phyloP scores from a whole-genome alignment of 257 asterid species.

The Scutellaria baicalensis region DNA sequence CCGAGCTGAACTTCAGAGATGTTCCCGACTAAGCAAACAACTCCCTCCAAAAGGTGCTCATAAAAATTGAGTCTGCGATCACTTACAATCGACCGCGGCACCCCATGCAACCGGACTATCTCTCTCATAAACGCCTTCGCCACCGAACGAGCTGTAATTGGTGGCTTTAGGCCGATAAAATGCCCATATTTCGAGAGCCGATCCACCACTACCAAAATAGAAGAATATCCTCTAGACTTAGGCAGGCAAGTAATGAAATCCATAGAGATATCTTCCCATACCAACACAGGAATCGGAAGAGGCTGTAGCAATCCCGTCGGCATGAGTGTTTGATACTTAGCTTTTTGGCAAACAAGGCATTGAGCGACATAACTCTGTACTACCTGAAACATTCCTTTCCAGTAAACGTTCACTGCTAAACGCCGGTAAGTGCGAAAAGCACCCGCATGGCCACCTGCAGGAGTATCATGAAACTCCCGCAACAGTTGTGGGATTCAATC shows the following conservation, averaged over 20 bases:
- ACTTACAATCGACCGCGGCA: background rate
- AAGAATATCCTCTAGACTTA: too few species aligned
- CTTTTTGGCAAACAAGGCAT: background rate
- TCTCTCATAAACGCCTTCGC: background rate
- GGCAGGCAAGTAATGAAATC: too few species aligned
- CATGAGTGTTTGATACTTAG: background rate
- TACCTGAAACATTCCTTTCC: background rate
- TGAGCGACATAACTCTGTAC: too few species aligned
- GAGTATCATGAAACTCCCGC: too few species aligned
- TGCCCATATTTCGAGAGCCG: too few species aligned
- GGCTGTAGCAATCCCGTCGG: too few species aligned
- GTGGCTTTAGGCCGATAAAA: too few species aligned
- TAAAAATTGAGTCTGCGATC: background rate
- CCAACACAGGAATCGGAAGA: too few species aligned
- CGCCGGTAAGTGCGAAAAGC: background rate
- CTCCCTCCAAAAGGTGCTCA: background rate
- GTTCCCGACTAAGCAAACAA: background rate
- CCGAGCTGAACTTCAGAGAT: background rate
- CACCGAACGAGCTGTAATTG: too few species aligned
- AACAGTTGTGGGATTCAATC: too few species aligned
- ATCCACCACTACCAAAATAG: too few species aligned
- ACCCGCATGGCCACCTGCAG: background rate
- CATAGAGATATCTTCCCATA: too few species aligned
- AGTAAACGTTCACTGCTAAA: background rate
- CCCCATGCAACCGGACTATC: background rate